Percentiles rank a stretch among this genome's conserved stretches.
Evolutionary conservation across 257 asterid species (phyloP).

Genomic region (Perilla frutescens): DNA sequence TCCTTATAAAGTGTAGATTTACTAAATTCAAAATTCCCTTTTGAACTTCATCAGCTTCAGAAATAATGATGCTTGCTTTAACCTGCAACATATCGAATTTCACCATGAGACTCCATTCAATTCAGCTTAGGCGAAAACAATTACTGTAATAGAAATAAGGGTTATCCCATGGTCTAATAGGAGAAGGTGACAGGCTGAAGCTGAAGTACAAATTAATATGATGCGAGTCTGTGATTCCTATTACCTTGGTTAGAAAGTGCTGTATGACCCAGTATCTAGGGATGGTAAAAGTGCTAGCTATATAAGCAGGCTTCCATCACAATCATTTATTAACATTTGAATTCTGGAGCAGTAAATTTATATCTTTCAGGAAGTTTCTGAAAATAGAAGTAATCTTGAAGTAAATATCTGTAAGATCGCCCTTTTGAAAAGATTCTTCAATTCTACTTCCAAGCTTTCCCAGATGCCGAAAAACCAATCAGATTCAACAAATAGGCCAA

Average conservation of each 20-base stretch:
- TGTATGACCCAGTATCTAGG: background rate
- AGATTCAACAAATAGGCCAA: background rate
- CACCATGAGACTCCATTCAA: constrained; percentile 21
- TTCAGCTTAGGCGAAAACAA: background rate
- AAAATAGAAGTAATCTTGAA: background rate
- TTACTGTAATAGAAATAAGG: constrained; percentile 1
- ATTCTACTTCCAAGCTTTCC: background rate
- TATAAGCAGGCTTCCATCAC: background rate
- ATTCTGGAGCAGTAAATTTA: background rate
- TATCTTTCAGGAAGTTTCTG: background rate
- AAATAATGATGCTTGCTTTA: constrained; percentile 57
- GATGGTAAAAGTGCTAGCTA: background rate
- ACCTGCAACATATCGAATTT: constrained; percentile 53
- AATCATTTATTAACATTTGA: background rate
- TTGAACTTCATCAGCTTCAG: constrained; percentile 69
- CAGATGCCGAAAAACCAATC: background rate
- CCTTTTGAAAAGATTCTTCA: background rate
- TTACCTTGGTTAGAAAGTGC: background rate
- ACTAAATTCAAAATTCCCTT: constrained; percentile 72
- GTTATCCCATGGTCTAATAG: background rate
- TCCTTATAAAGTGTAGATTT: constrained; percentile 51
- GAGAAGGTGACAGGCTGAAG: background rate
- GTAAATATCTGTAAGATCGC: background rate
- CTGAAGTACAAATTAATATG: background rate
- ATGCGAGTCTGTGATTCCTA: constrained; percentile 6